Evolutionary conservation across 2,329 filamentous ascomycete genomes (phyloP), one percentile per base, ranked within the genome.

Genomic region (Microcyclosporella mali): DNA sequence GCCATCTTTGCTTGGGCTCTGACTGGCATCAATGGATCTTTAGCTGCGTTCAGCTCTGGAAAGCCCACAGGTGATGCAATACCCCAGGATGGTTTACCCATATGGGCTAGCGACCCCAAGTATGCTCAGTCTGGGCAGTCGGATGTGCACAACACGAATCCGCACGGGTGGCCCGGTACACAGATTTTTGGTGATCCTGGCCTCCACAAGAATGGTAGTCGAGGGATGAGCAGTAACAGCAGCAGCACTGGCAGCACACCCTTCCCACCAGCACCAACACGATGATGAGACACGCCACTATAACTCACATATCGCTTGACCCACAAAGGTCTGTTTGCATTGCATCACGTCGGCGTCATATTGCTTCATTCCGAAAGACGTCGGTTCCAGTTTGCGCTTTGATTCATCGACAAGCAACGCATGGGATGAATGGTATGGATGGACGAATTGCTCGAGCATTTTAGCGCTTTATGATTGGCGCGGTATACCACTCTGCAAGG

Each of bases 1-100:
- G 86, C 85, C 1, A 84, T 92, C n/a, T 92, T 94, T 60, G 86
- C 86, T 8, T 94, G 86, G 86, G 83, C 82, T 1, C 67, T 90
- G 9, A 79, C 81, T 17, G 85, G 85, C 16, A 89, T 89, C 68
- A 90, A 92, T 61, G 83, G 83, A 11, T 82, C 79, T 31, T 66
- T 90, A 41, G 79, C 81, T 12, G 71, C 77, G 2, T 84, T 82
- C 56, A 71, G 77, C 34, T 71, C 70, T 3, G 84, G 85, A 2
- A 71, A 68, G 19, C 80, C 84, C 1, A 67, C 64, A 15, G 82
- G 78, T n/a, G 78, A 84, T 47, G 73, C 80, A 21, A 70, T 79
- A 46, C 82, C 84, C 1, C 68, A 71, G 1, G 74, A 74, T 33
- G 79, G 78, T 2, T 66, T 82, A 11, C 77, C 79, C 0, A 63